Evolutionary conservation across 805 yeast species (phyloP).

Genomic region (Candida ficus): DNA sequence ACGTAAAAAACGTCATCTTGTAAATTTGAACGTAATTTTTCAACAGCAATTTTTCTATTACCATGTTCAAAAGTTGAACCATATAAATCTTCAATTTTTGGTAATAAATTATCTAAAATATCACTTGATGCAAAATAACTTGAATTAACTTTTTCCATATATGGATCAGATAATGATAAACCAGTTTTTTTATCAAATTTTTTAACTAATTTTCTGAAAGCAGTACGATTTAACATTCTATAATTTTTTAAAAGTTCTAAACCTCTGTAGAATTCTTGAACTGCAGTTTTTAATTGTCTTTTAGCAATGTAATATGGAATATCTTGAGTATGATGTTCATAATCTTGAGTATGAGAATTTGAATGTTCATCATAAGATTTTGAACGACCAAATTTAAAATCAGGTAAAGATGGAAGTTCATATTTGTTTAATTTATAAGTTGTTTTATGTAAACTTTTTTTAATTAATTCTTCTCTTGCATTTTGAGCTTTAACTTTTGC

Average conservation of each 20-base stretch:
- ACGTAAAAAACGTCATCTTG: constrained; percentile 31
- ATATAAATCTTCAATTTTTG: constrained; percentile 62
- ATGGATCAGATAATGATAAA: constrained; percentile 38
- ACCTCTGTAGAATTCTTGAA: constrained; percentile 68
- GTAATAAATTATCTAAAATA: constrained; percentile 56
- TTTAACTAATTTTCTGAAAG: constrained; percentile 81
- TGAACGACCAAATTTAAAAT: constrained; percentile 30
- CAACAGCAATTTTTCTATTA: constrained; percentile 62
- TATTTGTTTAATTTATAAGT: constrained; percentile 27
- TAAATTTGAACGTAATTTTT: constrained; percentile 53
- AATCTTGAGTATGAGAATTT: constrained; percentile 39
- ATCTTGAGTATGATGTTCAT: constrained; percentile 31
- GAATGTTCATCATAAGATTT: neutral
- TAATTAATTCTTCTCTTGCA: constrained; percentile 11
- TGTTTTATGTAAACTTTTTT: constrained; percentile 15
- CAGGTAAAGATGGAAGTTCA: constrained; percentile 39
- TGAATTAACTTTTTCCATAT: constrained; percentile 52
- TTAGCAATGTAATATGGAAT: constrained; percentile 63
- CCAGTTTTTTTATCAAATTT: constrained; percentile 78
- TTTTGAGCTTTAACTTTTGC: constrained; percentile 17
- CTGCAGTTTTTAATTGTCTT: constrained; percentile 61
- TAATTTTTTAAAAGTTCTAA: constrained; percentile 67
- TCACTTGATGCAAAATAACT: constrained; percentile 61
- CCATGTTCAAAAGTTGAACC: constrained; percentile 64
- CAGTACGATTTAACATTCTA: constrained; percentile 76